These are phyloP conservation scores for Pythium vanterpoolii DNA, from an alignment of 352 stramenopile genomes.

Conservation along the genomic window DNA sequence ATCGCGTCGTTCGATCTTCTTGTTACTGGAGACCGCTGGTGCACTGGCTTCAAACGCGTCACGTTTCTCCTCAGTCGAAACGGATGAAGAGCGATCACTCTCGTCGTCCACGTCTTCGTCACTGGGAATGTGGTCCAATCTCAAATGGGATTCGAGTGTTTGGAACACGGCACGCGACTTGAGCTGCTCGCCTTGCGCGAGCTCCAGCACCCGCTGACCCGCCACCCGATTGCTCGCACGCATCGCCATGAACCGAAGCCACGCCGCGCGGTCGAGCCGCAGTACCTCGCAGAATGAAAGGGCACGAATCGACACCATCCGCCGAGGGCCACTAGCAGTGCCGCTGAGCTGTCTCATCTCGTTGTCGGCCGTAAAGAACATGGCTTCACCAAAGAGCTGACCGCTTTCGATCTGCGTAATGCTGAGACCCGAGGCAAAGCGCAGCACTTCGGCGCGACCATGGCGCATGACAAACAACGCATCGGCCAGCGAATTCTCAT, in stretches of 20 bases:
- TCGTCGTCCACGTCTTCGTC: background rate
- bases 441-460: slow-evolving; percentile 16
- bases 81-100: background rate
- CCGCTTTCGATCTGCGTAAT: slow-evolving; percentile 21
- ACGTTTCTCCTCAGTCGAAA: background rate
- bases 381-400: slow-evolving; percentile 26
- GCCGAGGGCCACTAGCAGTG: background rate
- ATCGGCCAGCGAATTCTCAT: slow-evolving; percentile 20
- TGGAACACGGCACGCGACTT: slow-evolving; percentile 19
- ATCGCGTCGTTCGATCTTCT: background rate
- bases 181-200: slow-evolving; percentile 20
- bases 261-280: slow-evolving; percentile 14
- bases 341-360: background rate
- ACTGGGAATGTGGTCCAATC: background rate
- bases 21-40: background rate
- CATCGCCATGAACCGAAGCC: slow-evolving; percentile 20
- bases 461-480: slow-evolving; percentile 24
- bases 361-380: slow-evolving; percentile 25
- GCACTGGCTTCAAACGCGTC: slow-evolving; percentile 2
- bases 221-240: slow-evolving; percentile 14
- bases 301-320: slow-evolving; percentile 23
- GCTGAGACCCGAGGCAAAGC: slow-evolving; percentile 7
- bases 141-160: slow-evolving; percentile 17
- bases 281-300: slow-evolving; percentile 28
- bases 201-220: slow-evolving; percentile 8